Conservation (phyloP, 192 early-diverging fungal genomes). For the Coemansia sp. region DNA sequence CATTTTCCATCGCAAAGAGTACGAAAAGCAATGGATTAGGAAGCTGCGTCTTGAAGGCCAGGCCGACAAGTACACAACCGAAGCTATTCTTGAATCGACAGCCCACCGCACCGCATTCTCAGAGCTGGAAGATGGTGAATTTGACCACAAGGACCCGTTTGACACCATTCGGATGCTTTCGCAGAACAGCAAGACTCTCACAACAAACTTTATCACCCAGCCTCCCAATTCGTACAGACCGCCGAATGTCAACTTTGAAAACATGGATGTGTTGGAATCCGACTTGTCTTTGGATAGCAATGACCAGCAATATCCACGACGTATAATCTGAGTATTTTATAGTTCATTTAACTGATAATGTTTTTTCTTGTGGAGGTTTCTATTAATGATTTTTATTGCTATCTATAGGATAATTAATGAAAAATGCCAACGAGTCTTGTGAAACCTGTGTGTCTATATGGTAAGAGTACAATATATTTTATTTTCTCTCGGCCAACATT, state of each 20-base stretch:
- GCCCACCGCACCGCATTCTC: conserved; percentile 13
- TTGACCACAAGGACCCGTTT: conserved; percentile 17
- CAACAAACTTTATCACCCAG: background rate
- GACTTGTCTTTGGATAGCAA: conserved; percentile 14
- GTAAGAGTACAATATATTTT: too few relatives aligned
- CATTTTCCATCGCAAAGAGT: conserved; percentile 16
- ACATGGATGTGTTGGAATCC: background rate
- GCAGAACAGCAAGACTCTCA: conserved; percentile 13
- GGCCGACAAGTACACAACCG: conserved; percentile 16
- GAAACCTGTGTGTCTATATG: too few relatives aligned
- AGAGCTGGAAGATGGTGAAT: conserved; percentile 11
- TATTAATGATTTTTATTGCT: background rate
- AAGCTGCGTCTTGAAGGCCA: conserved; percentile 27
- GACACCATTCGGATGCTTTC: conserved; percentile 21
- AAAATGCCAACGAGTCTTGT: too few relatives aligned
- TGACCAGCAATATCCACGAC: conserved; percentile 6
- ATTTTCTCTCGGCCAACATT: too few relatives aligned
- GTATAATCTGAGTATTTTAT: conserved; percentile 2
- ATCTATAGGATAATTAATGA: too few relatives aligned
- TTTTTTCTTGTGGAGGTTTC: background rate
- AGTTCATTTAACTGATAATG: too few relatives aligned
- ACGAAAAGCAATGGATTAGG: conserved; percentile 27
- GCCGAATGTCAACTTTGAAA: conserved; percentile 12
- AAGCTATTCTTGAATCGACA: background rate
- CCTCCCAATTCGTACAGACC: conserved; percentile 7